phyloP scores from a whole-genome alignment of 2,329 filamentous ascomycete genomes.

The Paramyrothecium roridum region DNA sequence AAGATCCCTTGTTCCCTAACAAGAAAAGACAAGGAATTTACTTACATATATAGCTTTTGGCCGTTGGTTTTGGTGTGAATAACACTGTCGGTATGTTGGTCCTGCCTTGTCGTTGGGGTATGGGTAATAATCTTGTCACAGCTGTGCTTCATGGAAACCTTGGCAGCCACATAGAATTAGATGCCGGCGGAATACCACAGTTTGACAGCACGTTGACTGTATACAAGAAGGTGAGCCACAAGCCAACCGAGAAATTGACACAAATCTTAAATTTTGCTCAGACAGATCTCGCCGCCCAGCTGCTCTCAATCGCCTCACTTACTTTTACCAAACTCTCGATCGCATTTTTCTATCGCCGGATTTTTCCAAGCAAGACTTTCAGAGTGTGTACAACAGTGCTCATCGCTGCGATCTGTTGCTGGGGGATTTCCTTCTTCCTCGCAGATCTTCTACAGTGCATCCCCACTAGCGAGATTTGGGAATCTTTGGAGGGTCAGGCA shows the following conservation, averaged over 20 bases:
- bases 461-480: neutral
- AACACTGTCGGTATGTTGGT: no score
- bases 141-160: no score
- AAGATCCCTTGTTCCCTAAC: no score
- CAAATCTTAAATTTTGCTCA: neutral
- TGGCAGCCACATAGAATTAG: no score
- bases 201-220: no score
- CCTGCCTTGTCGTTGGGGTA: no score
- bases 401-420: neutral
- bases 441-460: neutral
- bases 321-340: neutral
- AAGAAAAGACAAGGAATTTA: no score
- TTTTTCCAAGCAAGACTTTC: neutral
- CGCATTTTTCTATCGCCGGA: neutral
- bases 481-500: neutral
- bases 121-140: no score
- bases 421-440: neutral
- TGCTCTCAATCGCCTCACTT: neutral
- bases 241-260: neutral
- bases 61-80: no score
- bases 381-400: neutral
- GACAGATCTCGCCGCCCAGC: no score
- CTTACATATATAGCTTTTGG: no score
- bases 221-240: neutral
- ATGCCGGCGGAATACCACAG: no score